phyloP scores from a whole-genome alignment of 2,329 filamentous ascomycete genomes.

The Xylaria sp. region DNA sequence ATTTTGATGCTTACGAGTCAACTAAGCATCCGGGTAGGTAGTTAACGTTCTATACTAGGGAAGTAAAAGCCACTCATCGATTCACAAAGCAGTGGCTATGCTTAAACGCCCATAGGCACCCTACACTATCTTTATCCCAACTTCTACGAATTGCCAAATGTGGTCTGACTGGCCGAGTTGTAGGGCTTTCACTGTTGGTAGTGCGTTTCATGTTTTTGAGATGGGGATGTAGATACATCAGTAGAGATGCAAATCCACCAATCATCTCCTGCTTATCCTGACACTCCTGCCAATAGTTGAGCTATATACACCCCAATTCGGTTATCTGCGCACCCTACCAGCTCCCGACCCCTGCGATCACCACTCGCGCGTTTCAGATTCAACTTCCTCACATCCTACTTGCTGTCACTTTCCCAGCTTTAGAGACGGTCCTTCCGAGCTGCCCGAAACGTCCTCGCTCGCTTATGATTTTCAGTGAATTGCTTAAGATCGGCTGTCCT shows the following conservation, averaged over 20 bases:
- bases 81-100: background rate
- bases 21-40: too few species aligned
- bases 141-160: slow-evolving; percentile 4
- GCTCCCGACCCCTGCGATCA: slow-evolving; percentile 4
- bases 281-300: background rate
- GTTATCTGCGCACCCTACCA: background rate
- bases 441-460: slow-evolving; percentile 21
- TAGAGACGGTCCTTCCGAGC: slow-evolving; percentile 21
- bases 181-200: slow-evolving; percentile 11
- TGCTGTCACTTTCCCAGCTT: slow-evolving; percentile 9
- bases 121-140: background rate
- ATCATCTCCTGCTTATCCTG: background rate
- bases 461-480: slow-evolving; percentile 13
- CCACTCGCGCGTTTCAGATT: slow-evolving; percentile 33
- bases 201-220: slow-evolving; percentile 31
- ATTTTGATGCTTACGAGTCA: too few species aligned
- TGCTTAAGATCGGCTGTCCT: slow-evolving; percentile 15
- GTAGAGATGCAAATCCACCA: background rate
- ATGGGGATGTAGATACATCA: slow-evolving; percentile 6
- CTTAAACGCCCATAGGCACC: background rate
- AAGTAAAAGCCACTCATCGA: background rate
- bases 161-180: slow-evolving; percentile 1
- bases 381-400: slow-evolving; percentile 23
- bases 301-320: slow-evolving; percentile 7
- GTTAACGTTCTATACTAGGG: too few species aligned